A percentile compares a stretch with the other conserved stretches of the same genome.
phyloP scores from a whole-genome alignment of 305 asterid species.

The Fraxinus floribunda region DNA sequence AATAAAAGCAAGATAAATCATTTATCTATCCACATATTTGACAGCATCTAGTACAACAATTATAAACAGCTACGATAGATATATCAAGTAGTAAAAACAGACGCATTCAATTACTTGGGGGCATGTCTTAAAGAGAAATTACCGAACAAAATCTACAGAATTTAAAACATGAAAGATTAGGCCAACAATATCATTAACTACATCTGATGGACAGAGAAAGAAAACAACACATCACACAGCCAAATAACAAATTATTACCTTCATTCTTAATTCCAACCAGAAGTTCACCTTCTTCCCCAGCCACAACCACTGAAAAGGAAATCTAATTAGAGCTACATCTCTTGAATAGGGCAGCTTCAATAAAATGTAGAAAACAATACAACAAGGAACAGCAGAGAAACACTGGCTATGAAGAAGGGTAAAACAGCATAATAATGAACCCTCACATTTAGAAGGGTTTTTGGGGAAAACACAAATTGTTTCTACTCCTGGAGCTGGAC shows the following conservation, averaged over 20 bases:
- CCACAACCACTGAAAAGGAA: slow-evolving; percentile 56
- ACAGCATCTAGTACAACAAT: background rate
- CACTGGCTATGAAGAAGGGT: background rate
- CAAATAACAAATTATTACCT: slow-evolving; percentile 46
- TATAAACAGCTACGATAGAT: background rate
- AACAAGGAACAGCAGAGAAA: background rate
- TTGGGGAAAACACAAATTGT: slow-evolving; percentile 87
- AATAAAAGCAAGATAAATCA: slow-evolving; percentile 24
- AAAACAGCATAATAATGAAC: slow-evolving; percentile 1
- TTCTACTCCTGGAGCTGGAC: slow-evolving; percentile 81
- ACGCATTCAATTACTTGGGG: background rate
- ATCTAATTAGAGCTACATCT: slow-evolving; percentile 17
- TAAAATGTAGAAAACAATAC: slow-evolving; percentile 1
- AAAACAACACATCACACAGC: slow-evolving; percentile 3
- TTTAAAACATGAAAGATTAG: background rate
- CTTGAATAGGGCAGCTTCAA: background rate
- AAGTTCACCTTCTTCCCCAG: slow-evolving; percentile 91
- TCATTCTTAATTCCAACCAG: slow-evolving; percentile 85
- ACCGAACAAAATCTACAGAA: background rate
- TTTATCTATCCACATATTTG: background rate
- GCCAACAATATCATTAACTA: background rate
- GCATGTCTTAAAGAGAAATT: background rate
- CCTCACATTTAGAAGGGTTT: slow-evolving; percentile 75
- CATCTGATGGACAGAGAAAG: background rate
- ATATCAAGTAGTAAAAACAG: background rate